Base-by-base conservation (phyloP, 139 green algal genomes). In the Chara braunii region DNA sequence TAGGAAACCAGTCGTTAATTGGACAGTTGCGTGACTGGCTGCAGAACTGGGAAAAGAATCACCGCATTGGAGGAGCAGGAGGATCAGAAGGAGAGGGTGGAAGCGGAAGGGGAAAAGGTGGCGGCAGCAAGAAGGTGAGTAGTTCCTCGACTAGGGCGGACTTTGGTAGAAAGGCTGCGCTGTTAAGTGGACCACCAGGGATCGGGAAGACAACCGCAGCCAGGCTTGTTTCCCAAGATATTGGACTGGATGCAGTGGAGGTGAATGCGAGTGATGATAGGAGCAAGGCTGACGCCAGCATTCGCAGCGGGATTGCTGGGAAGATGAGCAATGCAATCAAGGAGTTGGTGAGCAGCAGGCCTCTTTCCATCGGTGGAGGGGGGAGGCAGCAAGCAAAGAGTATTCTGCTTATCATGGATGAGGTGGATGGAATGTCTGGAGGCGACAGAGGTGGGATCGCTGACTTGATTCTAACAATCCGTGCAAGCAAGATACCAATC, bases 361-460 rank as follows among this genome's bases (percentile, higher is more conserved):
- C 18, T 18, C 40, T 48, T 48, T 18, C 18, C 40, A 18, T 26
- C 18, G 18, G 40, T 26, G 18, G 40, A 48, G 18, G 18, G 18
- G 18, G 40, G 18, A 48, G 18, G 18, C 18, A 18, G 45, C 14
- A 23, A 14, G 14, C 14, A 53, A 14, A 59, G n/a, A 59, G 45
- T 14, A 23, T 59, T 18, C 73, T 83, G 32, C 80, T 97, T 9
- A 79, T 99, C 77, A 97, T 99, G 92, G 92, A 99, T 58, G 92
- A 99, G 80, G 89, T 96, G 36, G 92, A 99, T 68, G 92, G 92
- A 60, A 96, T 99, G 90, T 87, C 75, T 30, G 89, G 37, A 2
- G 56, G 60, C 6, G 92, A 98, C 72, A 77, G 90, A 4, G 92
- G 92, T 14, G 92, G 92, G 34, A 80, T 96, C 26, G 40, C 73